Evolutionary conservation across 2,329 filamentous ascomycete genomes (phyloP), one percentile per base, ranked within the genome.

Genomic region (Ilyonectria mors-panacis): DNA sequence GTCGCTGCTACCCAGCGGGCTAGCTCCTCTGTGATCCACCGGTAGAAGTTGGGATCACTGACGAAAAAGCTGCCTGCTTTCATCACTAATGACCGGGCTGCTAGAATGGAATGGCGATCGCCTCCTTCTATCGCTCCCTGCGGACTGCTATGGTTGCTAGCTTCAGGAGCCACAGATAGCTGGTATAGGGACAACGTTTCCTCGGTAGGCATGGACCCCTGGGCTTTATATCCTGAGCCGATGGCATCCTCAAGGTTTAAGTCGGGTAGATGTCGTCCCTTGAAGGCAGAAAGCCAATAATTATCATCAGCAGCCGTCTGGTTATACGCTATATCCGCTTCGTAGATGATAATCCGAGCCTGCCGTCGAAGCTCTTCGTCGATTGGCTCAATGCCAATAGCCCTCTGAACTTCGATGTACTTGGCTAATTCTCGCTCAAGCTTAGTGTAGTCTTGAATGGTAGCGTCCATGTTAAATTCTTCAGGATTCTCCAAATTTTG

Each of bases 281-380:
- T 72, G 51, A 75, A 72, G 12, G 68, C 39, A 10, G 44, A 42
- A 3, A 75, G 47, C 73, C 73, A 75, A 44, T 57, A 48, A 10
- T 68, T 51, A 21, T 75, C 68, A 15, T 70, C 58, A 6, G 71
- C 66, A 4, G 71, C 73, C 7, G 66, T 68, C 23, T 67, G 61
- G 8, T 59, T 26, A 53, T 67, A 28, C 33, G 45, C 47, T 6
- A 59, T 48, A n/a, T 54, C 44, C 3, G 67, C 53, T 44, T 65
- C 59, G n/a, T 66, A 48, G 8, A 73, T 66, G 23, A 72, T 63
- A 28, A 67, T 53, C 4, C 67, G 67, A 23, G 67, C 65, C 47
- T 71, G 70, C 12, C 59, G 66, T 10, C 65, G 63, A 4, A 75
- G 64, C 9, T 72, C 61, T 10, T 62, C 53, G 33, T 75, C 66